Evolutionary conservation across 1,284 basidiomycete genomes (phyloP), one percentile per base, ranked within the genome.

Genomic region (Austropuccinia psidii): DNA sequence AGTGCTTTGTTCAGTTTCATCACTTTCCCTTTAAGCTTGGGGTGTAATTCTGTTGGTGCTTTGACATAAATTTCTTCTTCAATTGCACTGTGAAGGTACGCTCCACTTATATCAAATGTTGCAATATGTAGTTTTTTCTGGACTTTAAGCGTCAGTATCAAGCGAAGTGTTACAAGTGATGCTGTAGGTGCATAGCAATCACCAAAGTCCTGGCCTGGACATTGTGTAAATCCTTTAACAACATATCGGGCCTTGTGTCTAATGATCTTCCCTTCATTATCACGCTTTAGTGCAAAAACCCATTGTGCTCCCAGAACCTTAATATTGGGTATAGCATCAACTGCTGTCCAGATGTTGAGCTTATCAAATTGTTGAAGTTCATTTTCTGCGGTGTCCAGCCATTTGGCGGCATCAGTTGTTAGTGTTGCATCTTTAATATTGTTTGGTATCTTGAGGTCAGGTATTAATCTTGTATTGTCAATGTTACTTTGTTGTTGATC

Each of bases 221-320:
- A 6, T n/a, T 64, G 61, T 8, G 43, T 64, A 39, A 64, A 64
- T 13, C 61, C 61, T n/a, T 64, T 64, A 4, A 24, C 61, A 3
- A 64, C 43, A 31, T 64, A 64, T 13, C 61, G n/a, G 2, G 54
- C 66, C 7, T 54, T 37, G 19, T 27, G 47, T 45, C 24, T 69
- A 8, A 45, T 45, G 9, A 19, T n/a, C n/a, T n/a, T n/a, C n/a
- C n/a, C n/a, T n/a, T n/a, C n/a, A n/a, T n/a, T n/a, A n/a, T 69
- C 29, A 19, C 15, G 39, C 4, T 69, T 57, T 4, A 54, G 43
- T 0, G 52, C 4, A 24, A 65, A 73, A 29, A 73, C 70, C 70
- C 70, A 73, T 19, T 52, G 41, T 11, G 50, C 17, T 49, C 72
- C 62, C 8, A 66, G 39, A 17, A 54, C 37, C 2, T 4, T 60